phyloP scores from a whole-genome alignment of 2,329 filamentous ascomycete genomes.

The Stemphylium lycopersici region DNA sequence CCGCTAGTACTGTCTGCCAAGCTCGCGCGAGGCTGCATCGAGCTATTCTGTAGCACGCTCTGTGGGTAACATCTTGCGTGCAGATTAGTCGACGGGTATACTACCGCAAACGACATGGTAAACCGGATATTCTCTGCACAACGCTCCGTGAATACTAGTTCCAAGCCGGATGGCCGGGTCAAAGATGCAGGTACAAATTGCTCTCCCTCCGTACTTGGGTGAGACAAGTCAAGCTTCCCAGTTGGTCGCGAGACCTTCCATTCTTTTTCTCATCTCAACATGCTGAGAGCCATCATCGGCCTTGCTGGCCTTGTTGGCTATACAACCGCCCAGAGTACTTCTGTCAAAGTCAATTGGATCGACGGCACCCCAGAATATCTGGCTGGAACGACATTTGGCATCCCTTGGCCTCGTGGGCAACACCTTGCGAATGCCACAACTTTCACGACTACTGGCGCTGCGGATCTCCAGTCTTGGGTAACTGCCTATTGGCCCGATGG shows the following conservation, averaged over 20 bases:
- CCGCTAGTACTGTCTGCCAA: conserved; percentile 7
- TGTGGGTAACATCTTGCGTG: conserved; percentile 20
- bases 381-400: conserved; percentile 48
- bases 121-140: conserved; percentile 15
- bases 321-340: conserved; percentile 20
- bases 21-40: conserved; percentile 6
- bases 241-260: conserved; percentile 4
- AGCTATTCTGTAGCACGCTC: conserved; percentile 12
- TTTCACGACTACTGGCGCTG: conserved; percentile 38
- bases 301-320: conserved; percentile 24
- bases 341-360: conserved; percentile 42
- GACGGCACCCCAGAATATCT: conserved; percentile 35
- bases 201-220: background rate
- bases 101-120: conserved; percentile 23
- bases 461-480: conserved; percentile 60
- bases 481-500: conserved; percentile 67
- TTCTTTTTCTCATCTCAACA: conserved; percentile 14
- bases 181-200: conserved; percentile 19
- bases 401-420: conserved; percentile 49
- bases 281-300: conserved; percentile 21
- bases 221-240: background rate
- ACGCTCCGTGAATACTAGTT: background rate
- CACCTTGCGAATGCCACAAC: conserved; percentile 46
- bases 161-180: conserved; percentile 11
- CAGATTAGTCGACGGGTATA: conserved; percentile 10